Evolutionary conservation across 2,329 filamentous ascomycete species (phyloP).

Genomic region (Paecilomyces fulvus): DNA sequence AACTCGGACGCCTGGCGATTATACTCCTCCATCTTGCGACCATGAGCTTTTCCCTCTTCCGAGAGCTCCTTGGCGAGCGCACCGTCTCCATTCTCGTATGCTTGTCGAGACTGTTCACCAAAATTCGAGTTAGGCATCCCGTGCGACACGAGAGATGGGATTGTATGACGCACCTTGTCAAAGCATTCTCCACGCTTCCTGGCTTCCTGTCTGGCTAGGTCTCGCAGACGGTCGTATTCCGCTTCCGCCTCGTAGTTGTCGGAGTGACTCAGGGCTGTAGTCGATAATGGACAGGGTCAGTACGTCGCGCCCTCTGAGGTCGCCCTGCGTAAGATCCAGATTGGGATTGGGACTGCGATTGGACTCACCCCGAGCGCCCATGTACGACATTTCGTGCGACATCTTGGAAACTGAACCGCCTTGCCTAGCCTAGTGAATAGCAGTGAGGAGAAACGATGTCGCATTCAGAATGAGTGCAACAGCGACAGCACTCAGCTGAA

Average conservation of each 20-base stretch:
- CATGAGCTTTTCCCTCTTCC: constrained; percentile 77
- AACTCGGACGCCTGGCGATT: constrained; percentile 87
- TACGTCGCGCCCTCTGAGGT: neutral
- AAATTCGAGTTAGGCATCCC: neutral
- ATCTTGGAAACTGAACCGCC: constrained; percentile 14
- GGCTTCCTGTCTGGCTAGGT: constrained; percentile 72
- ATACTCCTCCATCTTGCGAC: constrained; percentile 73
- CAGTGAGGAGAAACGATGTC: neutral
- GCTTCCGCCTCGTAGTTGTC: constrained; percentile 61
- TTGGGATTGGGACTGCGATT: neutral
- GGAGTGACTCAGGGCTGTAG: constrained; percentile 65
- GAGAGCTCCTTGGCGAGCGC: constrained; percentile 74
- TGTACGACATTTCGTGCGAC: constrained; percentile 36
- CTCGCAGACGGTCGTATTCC: constrained; percentile 87
- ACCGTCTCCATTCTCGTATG: constrained; percentile 77
- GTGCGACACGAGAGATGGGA: neutral
- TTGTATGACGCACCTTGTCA: constrained; percentile 37
- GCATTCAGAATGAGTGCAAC: neutral
- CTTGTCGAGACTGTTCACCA: constrained; percentile 56
- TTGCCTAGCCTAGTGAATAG: neutral
- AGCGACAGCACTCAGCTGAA: neutral
- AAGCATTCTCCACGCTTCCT: constrained; percentile 70
- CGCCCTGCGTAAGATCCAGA: neutral
- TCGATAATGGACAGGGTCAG: neutral
- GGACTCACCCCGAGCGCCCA: constrained; percentile 30